A percentile compares a stretch with the other conserved stretches of the same genome.
Evolutionary conservation across 306 rosid genomes (phyloP).

Genomic region (Lablab purpureus): DNA sequence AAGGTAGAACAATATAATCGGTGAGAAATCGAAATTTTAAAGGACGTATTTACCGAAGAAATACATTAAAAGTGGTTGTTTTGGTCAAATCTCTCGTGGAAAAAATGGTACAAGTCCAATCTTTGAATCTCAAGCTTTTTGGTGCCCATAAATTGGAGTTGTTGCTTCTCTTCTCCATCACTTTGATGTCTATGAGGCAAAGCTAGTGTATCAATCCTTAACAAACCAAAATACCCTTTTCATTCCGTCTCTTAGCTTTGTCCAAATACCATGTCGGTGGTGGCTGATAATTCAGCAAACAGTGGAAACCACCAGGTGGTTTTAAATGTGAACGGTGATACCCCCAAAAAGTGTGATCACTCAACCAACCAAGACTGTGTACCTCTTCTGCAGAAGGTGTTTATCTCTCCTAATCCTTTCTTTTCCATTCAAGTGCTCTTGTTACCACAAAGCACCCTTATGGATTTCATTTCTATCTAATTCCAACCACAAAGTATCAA

Average conservation of each 20-base stretch:
- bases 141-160: slow-evolving; percentile 57
- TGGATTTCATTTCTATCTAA: background rate
- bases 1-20: background rate
- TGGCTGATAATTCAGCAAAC: slow-evolving; percentile 60
- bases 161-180: slow-evolving; percentile 9
- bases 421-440: background rate
- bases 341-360: slow-evolving; percentile 27
- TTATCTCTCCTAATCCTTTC: background rate
- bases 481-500: background rate
- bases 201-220: background rate
- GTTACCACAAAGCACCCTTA: background rate
- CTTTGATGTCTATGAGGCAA: background rate
- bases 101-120: slow-evolving; percentile 32
- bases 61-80: background rate
- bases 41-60: background rate
- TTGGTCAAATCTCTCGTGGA: slow-evolving; percentile 12
- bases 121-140: slow-evolving; percentile 5
- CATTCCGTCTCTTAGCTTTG: background rate
- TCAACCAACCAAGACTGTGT: slow-evolving; percentile 38
- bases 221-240: background rate
- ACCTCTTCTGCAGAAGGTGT: slow-evolving; percentile 72
- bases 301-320: slow-evolving; percentile 56
- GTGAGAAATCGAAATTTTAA: slow-evolving; percentile 1
- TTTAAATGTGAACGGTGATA: slow-evolving; percentile 53
- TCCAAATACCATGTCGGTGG: slow-evolving; percentile 25